Percentiles rank a stretch among this genome's conserved stretches.
Conservation (phyloP, 1,139 yeast species). For the Nadsonia starkeyi-henricii region DNA sequence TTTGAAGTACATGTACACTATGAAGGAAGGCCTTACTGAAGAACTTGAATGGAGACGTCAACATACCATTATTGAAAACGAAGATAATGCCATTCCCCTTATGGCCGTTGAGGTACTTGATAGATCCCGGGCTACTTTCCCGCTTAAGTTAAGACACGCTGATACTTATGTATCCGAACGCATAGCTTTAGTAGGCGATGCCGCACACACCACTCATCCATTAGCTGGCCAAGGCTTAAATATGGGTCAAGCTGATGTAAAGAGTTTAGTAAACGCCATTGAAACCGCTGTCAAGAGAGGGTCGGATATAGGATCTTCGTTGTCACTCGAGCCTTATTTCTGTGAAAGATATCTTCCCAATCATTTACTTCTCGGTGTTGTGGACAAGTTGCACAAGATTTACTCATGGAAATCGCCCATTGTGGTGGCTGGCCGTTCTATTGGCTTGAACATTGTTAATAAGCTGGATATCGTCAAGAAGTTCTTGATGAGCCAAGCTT, state of each 20-base stretch:
- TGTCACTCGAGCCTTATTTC: conserved; percentile 78
- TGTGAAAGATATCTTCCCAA: conserved; percentile 67
- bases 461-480: conserved; percentile 48
- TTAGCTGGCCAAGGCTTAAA: conserved; percentile 96
- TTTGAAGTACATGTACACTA: conserved; percentile 55
- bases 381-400: conserved; percentile 82
- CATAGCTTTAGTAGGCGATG: conserved; percentile 89
- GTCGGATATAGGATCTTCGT: conserved; percentile 70
- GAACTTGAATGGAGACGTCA: conserved; percentile 64
- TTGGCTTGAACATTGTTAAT: conserved; percentile 63
- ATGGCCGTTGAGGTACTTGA: conserved; percentile 43
- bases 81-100: conserved; percentile 48
- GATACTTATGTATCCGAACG: conserved; percentile 76
- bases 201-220: conserved; percentile 96
- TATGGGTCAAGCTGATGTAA: conserved; percentile 96
- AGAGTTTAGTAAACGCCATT: conserved; percentile 50
- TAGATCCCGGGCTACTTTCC: conserved; percentile 74
- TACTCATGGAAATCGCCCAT: conserved; percentile 67
- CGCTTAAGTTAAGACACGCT: conserved; percentile 78
- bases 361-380: conserved; percentile 70
- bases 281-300: conserved; percentile 67
- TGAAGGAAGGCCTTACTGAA: conserved; percentile 37
- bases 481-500: conserved; percentile 36
- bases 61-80: conserved; percentile 28
- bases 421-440: conserved; percentile 55